Conservation (phyloP, 2,329 filamentous ascomycete species). For the Lasiodiplodia theobromae region DNA sequence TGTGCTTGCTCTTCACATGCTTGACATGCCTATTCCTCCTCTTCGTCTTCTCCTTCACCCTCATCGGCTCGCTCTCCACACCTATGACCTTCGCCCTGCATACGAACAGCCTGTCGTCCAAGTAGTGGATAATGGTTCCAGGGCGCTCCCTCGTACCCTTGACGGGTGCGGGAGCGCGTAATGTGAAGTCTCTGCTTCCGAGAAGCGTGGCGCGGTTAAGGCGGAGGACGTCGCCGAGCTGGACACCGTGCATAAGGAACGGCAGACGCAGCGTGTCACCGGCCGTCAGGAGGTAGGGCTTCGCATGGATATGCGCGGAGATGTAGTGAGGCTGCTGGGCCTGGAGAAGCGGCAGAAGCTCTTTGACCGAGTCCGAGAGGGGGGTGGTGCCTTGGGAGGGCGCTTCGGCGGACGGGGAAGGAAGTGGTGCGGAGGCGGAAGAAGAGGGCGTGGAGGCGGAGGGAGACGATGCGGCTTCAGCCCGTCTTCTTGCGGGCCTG, state of each 20-base stretch:
- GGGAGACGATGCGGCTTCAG: slow-evolving; percentile 31
- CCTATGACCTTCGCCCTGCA: slow-evolving; percentile 87
- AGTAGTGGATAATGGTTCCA: slow-evolving; percentile 59
- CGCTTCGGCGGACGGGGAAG: slow-evolving; percentile 38
- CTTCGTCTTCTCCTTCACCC: slow-evolving; percentile 66
- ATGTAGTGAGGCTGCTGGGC: slow-evolving; percentile 80
- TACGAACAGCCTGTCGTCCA: slow-evolving; percentile 84
- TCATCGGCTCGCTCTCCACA: slow-evolving; percentile 73
- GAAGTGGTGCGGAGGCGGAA: slow-evolving; percentile 35
- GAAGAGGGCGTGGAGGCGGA: slow-evolving; percentile 37
- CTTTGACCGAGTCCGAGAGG: slow-evolving; percentile 63
- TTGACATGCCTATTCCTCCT: slow-evolving; percentile 71
- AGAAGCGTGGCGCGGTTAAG: slow-evolving; percentile 84
- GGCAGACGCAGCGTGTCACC: slow-evolving; percentile 59
- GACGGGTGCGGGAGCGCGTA: slow-evolving; percentile 62
- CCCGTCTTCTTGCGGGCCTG: slow-evolving; percentile 31
- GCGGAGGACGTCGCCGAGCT: slow-evolving; percentile 82
- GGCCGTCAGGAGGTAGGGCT: slow-evolving; percentile 77
- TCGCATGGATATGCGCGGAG: slow-evolving; percentile 79
- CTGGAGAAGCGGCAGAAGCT: slow-evolving; percentile 73
- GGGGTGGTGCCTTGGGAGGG: slow-evolving; percentile 47
- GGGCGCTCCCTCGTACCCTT: slow-evolving; percentile 42
- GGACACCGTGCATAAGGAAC: slow-evolving; percentile 57
- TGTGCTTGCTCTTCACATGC: slow-evolving; percentile 86
- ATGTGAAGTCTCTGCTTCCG: slow-evolving; percentile 87